Base-by-base conservation (phyloP, 257 asterid species). In the Ligustrum vulgare region DNA sequence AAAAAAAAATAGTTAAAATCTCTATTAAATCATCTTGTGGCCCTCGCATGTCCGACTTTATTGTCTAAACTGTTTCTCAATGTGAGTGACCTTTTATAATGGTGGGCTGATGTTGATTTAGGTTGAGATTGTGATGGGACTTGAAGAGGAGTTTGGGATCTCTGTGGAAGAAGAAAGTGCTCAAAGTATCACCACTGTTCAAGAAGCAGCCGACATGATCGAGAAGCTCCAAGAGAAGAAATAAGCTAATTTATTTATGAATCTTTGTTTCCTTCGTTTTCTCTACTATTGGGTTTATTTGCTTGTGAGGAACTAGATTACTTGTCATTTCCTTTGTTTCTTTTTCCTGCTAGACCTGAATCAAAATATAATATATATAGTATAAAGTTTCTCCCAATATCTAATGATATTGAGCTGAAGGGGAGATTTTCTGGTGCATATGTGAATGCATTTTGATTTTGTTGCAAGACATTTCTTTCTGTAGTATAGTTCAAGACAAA, bases 121-220 rank as follows among this genome's bases (percentile, higher is more conserved):
- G 96, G 97, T 92, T 39, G 97, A 92, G 91, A 92, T 91, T 65
- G 97, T 93, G 47, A 93, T 93, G 98, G 97, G 96, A 72, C 93
- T 93, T 12, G 98, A 94, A 84, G 97, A 91, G 88, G 98, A 85
- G 80, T 94, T 94, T 23, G 97, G 93, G 12, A 94, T 94, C 77
- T 78, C 83, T 9, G 97, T 94, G 7, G 97, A 93, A 86, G 98
- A 93, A 76, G 98, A 93, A 51, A 93, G 87, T 35, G 98, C 98
- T 7, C 98, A 93, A 87, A 81, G 80, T 79, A 93, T 93, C 76
- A 58, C 85, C 41, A 87, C 98, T 35, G 96, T 93, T 75, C 96
- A 91, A 84, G 97, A 93, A 62, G 98, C 98, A 64, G 98, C 98
- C 0, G 90, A 91, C 82, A 83, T 93, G 65, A 93, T 93, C 8